A percentile compares a stretch with the other conserved stretches of the same genome.
Evolutionary conservation across 2,329 filamentous ascomycete species (phyloP).

Genomic region (Penicillium psychrosexuale): DNA sequence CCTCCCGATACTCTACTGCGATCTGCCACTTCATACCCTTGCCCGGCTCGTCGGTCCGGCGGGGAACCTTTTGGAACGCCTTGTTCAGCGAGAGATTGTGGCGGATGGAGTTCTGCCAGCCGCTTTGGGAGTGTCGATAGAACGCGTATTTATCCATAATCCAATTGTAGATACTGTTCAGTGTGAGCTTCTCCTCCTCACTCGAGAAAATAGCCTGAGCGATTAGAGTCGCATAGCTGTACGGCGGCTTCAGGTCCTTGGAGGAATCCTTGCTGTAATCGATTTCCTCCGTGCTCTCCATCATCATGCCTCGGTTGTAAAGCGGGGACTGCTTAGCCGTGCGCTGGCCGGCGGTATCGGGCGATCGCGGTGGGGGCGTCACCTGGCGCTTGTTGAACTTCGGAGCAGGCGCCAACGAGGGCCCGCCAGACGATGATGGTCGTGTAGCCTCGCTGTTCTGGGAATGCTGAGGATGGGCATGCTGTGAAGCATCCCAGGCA

Average conservation of each 20-base stretch:
- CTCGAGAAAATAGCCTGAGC: conserved; percentile 91
- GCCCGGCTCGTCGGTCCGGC: conserved; percentile 89
- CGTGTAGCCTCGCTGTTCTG: conserved; percentile 20
- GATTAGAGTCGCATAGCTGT: conserved; percentile 95
- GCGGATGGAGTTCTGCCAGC: conserved; percentile 98
- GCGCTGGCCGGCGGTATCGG: conserved; percentile 39
- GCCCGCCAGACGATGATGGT: conserved; percentile 28
- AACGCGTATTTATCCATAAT: conserved; percentile 91
- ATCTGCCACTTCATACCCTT: conserved; percentile 99
- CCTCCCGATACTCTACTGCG: conserved; percentile 75
- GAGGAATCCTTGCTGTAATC: conserved; percentile 72
- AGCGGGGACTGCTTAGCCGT: conserved; percentile 47
- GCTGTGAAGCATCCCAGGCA: conserved; percentile 37
- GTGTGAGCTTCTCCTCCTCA: conserved; percentile 79
- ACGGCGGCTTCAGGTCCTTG: conserved; percentile 89
- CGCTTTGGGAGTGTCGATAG: conserved; percentile 78
- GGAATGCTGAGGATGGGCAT: conserved; percentile 36
- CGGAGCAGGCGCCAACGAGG: conserved; percentile 43
- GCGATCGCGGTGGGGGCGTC: conserved; percentile 41
- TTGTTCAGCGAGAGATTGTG: conserved; percentile 96
- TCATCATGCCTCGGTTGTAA: conserved; percentile 52
- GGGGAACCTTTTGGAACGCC: conserved; percentile 86
- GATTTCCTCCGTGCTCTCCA: conserved; percentile 53
- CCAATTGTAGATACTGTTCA: conserved; percentile 90
- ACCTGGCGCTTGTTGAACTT: conserved; percentile 45